Evolutionary conservation across 108 stramenopile species (phyloP), one percentile per base, ranked within the genome.

Genomic region (Nannochloropsis gaditana): DNA sequence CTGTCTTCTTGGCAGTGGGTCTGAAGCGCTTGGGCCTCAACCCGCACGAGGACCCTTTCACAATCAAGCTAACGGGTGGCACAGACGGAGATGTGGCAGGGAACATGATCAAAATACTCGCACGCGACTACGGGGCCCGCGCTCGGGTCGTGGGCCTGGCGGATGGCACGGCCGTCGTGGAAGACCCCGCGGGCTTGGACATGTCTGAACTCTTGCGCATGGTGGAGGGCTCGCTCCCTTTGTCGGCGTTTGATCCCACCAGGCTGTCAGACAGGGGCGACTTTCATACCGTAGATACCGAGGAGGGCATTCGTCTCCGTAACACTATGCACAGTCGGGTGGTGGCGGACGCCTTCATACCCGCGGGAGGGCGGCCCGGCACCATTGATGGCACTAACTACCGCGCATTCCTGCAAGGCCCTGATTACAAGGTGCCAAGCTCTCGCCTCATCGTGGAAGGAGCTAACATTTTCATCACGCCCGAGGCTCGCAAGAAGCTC

Each of bases 41-140:
- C 89, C 96, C 97, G 15, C 92, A 86, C 44, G 90, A 93, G 86
- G 94, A 94, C 19, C 85, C 83, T 5, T 99, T 99, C 90, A 95
- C 95, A 9, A 89, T 97, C 88, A 97, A 97, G 90, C 92, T 99
- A 81, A 97, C 97, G 1, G 98, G 98, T 44, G 98, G 98, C 19
- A 96, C 98, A 0, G 97, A 99, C 92, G 98, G 98, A 42, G 98
- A 99, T 86, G 98, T 99, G 5, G 98, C 94, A 31, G 98, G 98
- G 15, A 99, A 99, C 89, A 95, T 96, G 90, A 92, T 99, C 82
- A 95, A 95, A 84, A 97, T 99, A 84, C 87, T 99, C 84, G 83
- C 92, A 86, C 93, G 98, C 2, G 98, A 99, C 82, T 99, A 99
- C 87, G 95, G 95, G n/a, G 93, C 93, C 2, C 95, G 94, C 90